A percentile compares a stretch with the other conserved stretches of the same genome.
Evolutionary conservation across 805 yeast species (phyloP).

Genomic region (Komagataella kurtzmanii): DNA sequence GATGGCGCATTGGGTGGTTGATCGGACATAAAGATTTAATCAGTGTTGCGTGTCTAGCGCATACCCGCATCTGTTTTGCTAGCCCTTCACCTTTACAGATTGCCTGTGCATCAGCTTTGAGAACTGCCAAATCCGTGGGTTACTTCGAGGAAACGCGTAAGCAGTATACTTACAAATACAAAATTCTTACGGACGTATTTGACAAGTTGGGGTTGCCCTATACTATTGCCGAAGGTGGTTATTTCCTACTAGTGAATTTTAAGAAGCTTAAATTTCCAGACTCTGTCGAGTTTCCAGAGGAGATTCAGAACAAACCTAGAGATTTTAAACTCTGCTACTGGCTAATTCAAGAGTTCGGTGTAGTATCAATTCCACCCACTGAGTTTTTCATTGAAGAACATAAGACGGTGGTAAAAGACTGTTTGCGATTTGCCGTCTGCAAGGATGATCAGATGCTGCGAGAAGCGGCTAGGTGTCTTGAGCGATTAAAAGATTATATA

Average conservation of each 20-base stretch:
- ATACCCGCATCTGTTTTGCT: constrained; percentile 87
- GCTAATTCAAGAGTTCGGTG: constrained; percentile 86
- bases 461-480: constrained; percentile 70
- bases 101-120: constrained; percentile 73
- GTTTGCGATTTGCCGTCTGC: constrained; percentile 91
- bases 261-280: constrained; percentile 68
- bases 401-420: constrained; percentile 67
- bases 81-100: constrained; percentile 89
- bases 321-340: constrained; percentile 88
- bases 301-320: constrained; percentile 51
- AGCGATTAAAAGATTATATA: constrained; percentile 54
- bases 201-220: constrained; percentile 85
- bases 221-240: constrained; percentile 87
- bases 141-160: constrained; percentile 63
- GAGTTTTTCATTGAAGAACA: constrained; percentile 71
- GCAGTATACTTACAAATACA: constrained; percentile 59
- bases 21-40: constrained; percentile 77
- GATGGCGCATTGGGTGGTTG: constrained; percentile 97
- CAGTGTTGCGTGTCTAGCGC: constrained; percentile 76
- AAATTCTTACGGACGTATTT: constrained; percentile 61
- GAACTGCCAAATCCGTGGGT: constrained; percentile 40
- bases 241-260: constrained; percentile 82
- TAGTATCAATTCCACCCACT: constrained; percentile 96
- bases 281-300: constrained; percentile 60
- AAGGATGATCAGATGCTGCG: constrained; percentile 74